These are phyloP conservation scores for Backusella mclennaniae DNA, from an alignment of 192 early-diverging fungal genomes.

Conservation along the genomic window DNA sequence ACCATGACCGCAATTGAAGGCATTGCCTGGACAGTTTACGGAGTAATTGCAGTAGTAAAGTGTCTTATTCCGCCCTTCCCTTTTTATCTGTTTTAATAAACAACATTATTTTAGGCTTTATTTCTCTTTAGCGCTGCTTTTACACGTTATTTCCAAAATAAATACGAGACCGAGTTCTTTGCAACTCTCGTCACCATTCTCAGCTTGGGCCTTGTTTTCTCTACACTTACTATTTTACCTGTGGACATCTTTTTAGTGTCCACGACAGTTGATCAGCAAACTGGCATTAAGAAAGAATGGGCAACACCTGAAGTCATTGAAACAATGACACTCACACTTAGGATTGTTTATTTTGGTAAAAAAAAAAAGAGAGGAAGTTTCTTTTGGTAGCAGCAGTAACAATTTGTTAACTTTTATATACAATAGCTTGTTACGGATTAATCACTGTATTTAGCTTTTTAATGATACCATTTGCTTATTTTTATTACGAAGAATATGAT, in stretches of 20 bases:
- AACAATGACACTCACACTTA: slow-evolving; percentile 37
- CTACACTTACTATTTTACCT: slow-evolving; percentile 49
- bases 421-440: slow-evolving; percentile 44
- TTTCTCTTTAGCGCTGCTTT: slow-evolving; percentile 48
- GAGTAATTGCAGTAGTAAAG: slow-evolving; percentile 43
- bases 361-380: neutral
- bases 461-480: slow-evolving; percentile 61
- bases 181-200: slow-evolving; percentile 51
- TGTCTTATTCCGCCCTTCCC: neutral
- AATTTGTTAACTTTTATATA: neutral
- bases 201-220: slow-evolving; percentile 45
- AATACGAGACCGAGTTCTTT: slow-evolving; percentile 46
- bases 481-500: slow-evolving; percentile 59
- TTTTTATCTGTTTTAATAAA: neutral
- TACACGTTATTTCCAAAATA: slow-evolving; percentile 52
- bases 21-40: slow-evolving; percentile 49
- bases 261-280: slow-evolving; percentile 44
- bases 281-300: slow-evolving; percentile 57
- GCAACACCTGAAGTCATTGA: slow-evolving; percentile 49
- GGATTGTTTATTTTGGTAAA: slow-evolving; percentile 50
- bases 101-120: slow-evolving; percentile 27
- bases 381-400: neutral
- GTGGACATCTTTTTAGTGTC: slow-evolving; percentile 63
- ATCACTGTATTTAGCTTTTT: slow-evolving; percentile 48
- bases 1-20: slow-evolving; percentile 35